Evolutionary conservation across 352 stramenopile genomes (phyloP), one percentile per base, ranked within the genome.

Genomic region (Phytopythium sindhum): DNA sequence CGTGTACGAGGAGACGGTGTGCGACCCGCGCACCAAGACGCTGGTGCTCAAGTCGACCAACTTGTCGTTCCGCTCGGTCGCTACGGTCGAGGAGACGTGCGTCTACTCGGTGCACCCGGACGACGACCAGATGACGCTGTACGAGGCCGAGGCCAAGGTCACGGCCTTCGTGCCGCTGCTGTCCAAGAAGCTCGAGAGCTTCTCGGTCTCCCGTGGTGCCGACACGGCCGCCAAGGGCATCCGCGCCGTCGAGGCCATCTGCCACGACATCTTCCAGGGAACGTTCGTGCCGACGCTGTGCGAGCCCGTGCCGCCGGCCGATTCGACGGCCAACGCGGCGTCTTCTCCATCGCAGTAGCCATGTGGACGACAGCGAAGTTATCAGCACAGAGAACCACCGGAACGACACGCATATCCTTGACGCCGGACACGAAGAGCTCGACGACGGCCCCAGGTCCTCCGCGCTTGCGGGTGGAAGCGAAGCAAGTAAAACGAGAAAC

Each of bases 31-130:
- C 52, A 65, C 61, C 11, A 86, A 93, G 72, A 77, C 64, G 59
- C 75, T 95, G 29, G 73, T 86, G 67, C 81, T 93, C 59, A 90
- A 85, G 65, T 90, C 80, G n/a, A 93, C 82, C 24, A 95, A 95
- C 65, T 64, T 93, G 24, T 87, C 80, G 57, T 83, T 91, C 62
- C 83, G 84, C 12, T 90, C 80, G 2, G 81, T 92, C 35, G 84
- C 84, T 10, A 93, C 83, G 0, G 78, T 95, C 33, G 80, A 95
- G 55, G 86, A 95, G 75, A 90, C 80, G 56, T 95, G 86, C 63
- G 76, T 92, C 33, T 95, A 95, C 76, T 86, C 81, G 50, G 75
- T 85, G 35, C 72, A 92, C 41, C 80, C 81, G 23, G 73, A 88
- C 7, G 75, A 88, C 60, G 60, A 64, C 8, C 61, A 78, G 11